Conservation (phyloP, 208 protist genomes). For the Sergeia podlipaevii region DNA sequence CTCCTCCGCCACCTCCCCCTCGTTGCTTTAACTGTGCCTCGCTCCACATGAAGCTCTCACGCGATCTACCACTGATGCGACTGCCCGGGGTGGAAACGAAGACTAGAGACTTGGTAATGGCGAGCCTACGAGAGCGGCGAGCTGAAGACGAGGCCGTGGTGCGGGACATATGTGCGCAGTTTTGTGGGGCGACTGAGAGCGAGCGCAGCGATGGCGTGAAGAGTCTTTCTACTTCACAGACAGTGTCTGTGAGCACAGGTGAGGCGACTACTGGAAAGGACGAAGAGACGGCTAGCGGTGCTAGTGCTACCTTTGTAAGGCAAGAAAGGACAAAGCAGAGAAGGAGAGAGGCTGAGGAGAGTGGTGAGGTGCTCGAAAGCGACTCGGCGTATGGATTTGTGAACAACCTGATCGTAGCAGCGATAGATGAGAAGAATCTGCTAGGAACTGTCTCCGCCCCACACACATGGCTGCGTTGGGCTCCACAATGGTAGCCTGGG, state of each 20-base stretch:
- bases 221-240: too few species aligned
- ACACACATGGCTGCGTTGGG: conserved; percentile 64
- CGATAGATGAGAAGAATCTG: conserved; percentile 40
- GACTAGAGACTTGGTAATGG: background rate
- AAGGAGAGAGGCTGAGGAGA: background rate
- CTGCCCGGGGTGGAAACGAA: conserved; percentile 20
- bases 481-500: conserved; percentile 87
- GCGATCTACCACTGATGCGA: conserved; percentile 45
- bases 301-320: too few species aligned
- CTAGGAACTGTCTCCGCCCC: conserved; percentile 36
- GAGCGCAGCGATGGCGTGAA: background rate
- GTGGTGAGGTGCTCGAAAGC: background rate
- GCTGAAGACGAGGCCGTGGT: conserved; percentile 10
- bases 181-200: background rate
- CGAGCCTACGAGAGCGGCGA: background rate
- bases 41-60: conserved; percentile 59
- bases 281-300: too few species aligned
- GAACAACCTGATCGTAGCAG: conserved; percentile 37
- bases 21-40: conserved; percentile 63
- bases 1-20: conserved; percentile 8
- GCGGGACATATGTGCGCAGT: background rate
- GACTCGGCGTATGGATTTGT: conserved; percentile 40
- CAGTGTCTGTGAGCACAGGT: too few species aligned
- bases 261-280: too few species aligned
- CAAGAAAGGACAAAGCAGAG: too few species aligned